phyloP scores from a whole-genome alignment of 352 stramenopile genomes.

The Phytopythium litorale region DNA sequence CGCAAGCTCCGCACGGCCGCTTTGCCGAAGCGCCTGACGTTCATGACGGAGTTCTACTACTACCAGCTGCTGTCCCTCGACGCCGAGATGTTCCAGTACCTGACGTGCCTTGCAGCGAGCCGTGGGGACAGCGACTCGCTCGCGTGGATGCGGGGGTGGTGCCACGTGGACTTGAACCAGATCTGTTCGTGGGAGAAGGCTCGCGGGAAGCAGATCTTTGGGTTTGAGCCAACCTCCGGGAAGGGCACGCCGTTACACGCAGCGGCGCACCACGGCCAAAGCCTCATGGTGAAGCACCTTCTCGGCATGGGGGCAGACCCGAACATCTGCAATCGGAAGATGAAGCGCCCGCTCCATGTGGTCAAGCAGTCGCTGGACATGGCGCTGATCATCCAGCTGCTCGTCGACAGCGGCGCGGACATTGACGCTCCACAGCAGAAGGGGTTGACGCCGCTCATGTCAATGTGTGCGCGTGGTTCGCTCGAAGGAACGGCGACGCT shows the following conservation, averaged over 20 bases:
- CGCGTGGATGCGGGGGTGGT: constrained; percentile 40
- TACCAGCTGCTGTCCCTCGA: constrained; percentile 78
- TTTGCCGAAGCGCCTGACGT: constrained; percentile 78
- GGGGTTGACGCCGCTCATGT: constrained; percentile 77
- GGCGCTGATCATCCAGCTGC: constrained; percentile 55
- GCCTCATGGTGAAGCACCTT: constrained; percentile 62
- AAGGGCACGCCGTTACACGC: constrained; percentile 63
- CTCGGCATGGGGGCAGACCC: constrained; percentile 40
- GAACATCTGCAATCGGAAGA: constrained; percentile 57
- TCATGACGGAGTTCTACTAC: constrained; percentile 85
- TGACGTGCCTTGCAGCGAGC: constrained; percentile 62
- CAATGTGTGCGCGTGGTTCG: constrained; percentile 54
- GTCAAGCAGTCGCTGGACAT: constrained; percentile 52
- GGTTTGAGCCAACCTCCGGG: constrained; percentile 52
- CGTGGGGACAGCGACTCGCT: constrained; percentile 72
- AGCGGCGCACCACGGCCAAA: constrained; percentile 53
- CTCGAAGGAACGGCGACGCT: constrained; percentile 70
- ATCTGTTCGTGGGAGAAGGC: constrained; percentile 70
- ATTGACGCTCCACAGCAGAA: constrained; percentile 60
- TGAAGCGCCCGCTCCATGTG: constrained; percentile 64
- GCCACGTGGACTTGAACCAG: constrained; percentile 55
- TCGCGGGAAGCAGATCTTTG: constrained; percentile 64
- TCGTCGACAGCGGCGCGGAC: constrained; percentile 51
- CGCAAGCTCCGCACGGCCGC: constrained; percentile 49
- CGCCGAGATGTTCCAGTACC: constrained; percentile 75